Evolutionary conservation across 768 basidiomycete species (phyloP).

Genomic region (Fomitopsis pulvina): DNA sequence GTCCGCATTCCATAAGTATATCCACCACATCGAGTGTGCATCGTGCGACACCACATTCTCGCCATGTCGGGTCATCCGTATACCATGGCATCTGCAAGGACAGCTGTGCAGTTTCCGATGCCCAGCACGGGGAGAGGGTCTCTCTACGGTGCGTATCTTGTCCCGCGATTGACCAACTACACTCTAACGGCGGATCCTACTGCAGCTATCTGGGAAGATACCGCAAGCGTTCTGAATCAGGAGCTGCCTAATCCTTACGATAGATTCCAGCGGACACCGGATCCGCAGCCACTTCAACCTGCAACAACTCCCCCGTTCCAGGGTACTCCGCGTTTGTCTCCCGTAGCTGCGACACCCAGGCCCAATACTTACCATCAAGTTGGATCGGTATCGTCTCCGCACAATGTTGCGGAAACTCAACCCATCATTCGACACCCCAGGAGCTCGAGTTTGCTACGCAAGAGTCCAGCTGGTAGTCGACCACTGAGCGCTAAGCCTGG

Average conservation of each 20-base stretch:
- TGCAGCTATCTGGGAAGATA: background rate
- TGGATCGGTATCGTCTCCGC: background rate
- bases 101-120: background rate
- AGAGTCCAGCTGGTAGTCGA: background rate
- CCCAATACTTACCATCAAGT: background rate
- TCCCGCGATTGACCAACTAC: no score
- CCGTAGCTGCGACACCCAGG: background rate
- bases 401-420: background rate
- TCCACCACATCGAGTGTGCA: background rate
- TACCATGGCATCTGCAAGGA: background rate
- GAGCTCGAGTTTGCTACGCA: background rate
- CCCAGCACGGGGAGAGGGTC: background rate
- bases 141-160: background rate
- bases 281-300: background rate
- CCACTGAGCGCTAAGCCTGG: background rate
- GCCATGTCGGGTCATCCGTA: background rate
- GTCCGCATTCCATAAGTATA: background rate
- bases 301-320: background rate
- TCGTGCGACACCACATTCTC: background rate
- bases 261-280: background rate
- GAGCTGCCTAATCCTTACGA: background rate
- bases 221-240: background rate
- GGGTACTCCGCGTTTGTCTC: background rate
- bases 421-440: background rate
- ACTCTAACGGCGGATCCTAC: background rate